phyloP scores from a whole-genome alignment of 331 rosid species.

The Pyrus hybrid region DNA sequence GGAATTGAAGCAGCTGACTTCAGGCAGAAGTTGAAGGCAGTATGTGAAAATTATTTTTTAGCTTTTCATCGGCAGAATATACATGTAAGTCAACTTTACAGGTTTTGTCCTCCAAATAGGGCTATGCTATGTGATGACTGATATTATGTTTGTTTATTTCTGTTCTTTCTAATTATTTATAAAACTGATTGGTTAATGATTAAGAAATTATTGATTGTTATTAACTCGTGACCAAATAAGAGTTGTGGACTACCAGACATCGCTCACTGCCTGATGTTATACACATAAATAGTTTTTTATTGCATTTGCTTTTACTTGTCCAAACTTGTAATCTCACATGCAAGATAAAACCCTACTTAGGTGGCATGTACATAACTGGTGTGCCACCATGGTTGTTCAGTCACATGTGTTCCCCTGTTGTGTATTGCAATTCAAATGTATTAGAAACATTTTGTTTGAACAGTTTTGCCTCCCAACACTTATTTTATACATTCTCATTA shows the following conservation, averaged over 20 bases:
- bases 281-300: not conserved
- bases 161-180: not conserved
- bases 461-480: not conserved
- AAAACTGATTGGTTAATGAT: not conserved
- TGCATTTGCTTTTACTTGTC: not conserved
- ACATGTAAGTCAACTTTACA: slow-evolving; percentile 58
- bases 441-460: not conserved
- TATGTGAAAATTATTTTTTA: slow-evolving; percentile 86
- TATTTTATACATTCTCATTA: not conserved
- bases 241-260: not conserved
- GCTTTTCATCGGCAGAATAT: slow-evolving; percentile 92
- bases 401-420: not conserved
- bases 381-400: not conserved
- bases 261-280: not conserved
- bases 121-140: slow-evolving; percentile 12
- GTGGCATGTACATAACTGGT: not conserved
- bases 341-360: not conserved
- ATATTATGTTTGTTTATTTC: not conserved
- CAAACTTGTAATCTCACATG: not conserved
- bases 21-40: slow-evolving; percentile 88
- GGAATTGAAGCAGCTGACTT: slow-evolving; percentile 94
- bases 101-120: slow-evolving; percentile 15
- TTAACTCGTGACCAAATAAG: not conserved
- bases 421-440: not conserved
- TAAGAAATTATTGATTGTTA: not conserved